Evolutionary conservation across 805 yeast species (phyloP).

Genomic region (Vanderwaltozyma yarrowii): DNA sequence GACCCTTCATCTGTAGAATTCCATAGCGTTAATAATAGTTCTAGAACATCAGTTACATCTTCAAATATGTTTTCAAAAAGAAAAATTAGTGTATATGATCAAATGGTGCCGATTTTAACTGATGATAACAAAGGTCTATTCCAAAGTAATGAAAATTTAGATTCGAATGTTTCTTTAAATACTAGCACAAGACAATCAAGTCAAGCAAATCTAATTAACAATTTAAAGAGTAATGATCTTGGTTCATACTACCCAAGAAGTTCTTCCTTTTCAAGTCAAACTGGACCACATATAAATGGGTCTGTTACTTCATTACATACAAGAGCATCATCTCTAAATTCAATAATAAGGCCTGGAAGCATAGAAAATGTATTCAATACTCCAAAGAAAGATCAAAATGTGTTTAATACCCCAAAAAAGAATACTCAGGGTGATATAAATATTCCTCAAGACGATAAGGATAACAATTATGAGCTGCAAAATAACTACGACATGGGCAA

Average conservation of each 20-base stretch:
- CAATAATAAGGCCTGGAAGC: slow-evolving; percentile 13
- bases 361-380: slow-evolving; percentile 19
- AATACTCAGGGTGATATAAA: not conserved
- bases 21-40: slow-evolving; percentile 12
- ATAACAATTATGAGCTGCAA: slow-evolving; percentile 5
- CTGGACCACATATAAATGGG: not conserved
- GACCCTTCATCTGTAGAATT: slow-evolving; percentile 8
- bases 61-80: slow-evolving; percentile 6
- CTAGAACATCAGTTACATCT: slow-evolving; percentile 11
- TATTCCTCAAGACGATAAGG: not conserved
- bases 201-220: slow-evolving; percentile 14
- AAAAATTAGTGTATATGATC: slow-evolving; percentile 13
- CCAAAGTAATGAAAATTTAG: slow-evolving; percentile 13
- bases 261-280: slow-evolving; percentile 6
- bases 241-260: slow-evolving; percentile 24
- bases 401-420: slow-evolving; percentile 5
- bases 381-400: slow-evolving; percentile 9
- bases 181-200: slow-evolving; percentile 1
- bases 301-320: slow-evolving; percentile 15
- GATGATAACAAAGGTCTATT: slow-evolving; percentile 5
- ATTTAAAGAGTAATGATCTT: slow-evolving; percentile 16
- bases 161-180: slow-evolving; percentile 1
- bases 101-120: slow-evolving; percentile 17
- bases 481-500: slow-evolving; percentile 15
- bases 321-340: slow-evolving; percentile 20